Base-by-base conservation (phyloP, 306 rosid genomes). In the Dalbergia cochinchinensis region DNA sequence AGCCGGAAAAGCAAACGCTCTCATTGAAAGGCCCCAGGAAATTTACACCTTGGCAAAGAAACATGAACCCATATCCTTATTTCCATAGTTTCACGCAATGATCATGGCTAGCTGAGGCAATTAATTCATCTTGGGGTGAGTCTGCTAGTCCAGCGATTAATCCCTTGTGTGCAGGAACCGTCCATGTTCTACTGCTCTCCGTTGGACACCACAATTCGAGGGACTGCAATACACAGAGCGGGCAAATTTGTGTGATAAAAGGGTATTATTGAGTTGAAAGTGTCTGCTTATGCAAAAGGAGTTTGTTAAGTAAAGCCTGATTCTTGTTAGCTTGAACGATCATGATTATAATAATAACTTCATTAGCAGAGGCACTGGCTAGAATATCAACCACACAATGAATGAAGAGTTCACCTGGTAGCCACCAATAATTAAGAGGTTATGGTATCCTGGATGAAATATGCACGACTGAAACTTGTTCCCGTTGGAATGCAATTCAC, bases 51-150 rank as follows among this genome's bases (percentile, higher is more conserved):
- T 19, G 48, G 47, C n/a, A 33, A 63, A 44, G 13, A 8, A 71
- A 19, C 42, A 22, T 67, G 54, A 39, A 37, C 73, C 59, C 3
- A 65, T 65, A 67, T 73, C 14, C 62, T 87, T 73, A 91, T 82
- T 83, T 89, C 97, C 97, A 91, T 19, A 89, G 57, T 78, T 88
- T 91, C 69, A 88, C 91, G 16, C 77, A 74, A 6, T 68, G 78
- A 83, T 91, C 97, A 78, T 86, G 86, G 79, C 97, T 80, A 18
- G 86, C 87, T 0, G 97, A 89, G 71, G 97, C 97, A 47, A 91
- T 77, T 86, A 82, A 63, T 35, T 82, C 82, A 39, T 74, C 77
- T 67, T 48, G n/a, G 0, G 74, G 70, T 39, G 91, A 82, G 54
- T 80, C 84, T 35, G 87, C 84, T 11, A 88, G 80, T 55, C 85